Evolutionary conservation across 768 basidiomycete genomes (phyloP), one percentile per base, ranked within the genome.

Genomic region (Clavaria fumosa): DNA sequence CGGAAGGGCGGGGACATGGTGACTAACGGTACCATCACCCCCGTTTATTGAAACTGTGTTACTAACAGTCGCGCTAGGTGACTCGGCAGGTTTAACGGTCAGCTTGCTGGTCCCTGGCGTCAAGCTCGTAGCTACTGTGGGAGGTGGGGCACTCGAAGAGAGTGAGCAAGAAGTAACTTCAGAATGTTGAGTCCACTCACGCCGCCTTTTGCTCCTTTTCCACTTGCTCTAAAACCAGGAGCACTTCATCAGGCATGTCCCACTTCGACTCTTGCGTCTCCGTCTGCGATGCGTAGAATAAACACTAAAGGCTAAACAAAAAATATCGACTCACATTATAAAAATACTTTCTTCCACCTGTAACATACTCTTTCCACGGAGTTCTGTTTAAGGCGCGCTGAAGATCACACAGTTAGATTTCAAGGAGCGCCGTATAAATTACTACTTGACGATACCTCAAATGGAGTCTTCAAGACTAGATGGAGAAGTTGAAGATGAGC

Each of bases 331-430:
- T 30, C 41, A 84, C 85, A 53, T 90, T 80, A 46, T 88, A 86
- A 54, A 84, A 90, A 53, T 90, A 90, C 51, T 89, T 89, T 47
- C 88, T 62, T 20, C 86, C 89, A 36, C 83, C 82, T 2, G 85
- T 84, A 46, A 85, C 83, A 54, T 96, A 99, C 56, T 95, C 88
- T 53, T 93, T 95, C 91, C 91, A 97, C 58, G 75, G 72, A 9
- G 91, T 95, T 56, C 86, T 67, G 22, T 70, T 76, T 34, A 96
- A 61, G n/a, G 89, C 89, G 50, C 78, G 75, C 83, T 91, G 48
- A n/a, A n/a, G n/a, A n/a, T n/a, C n/a, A n/a, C n/a, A n/a, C n/a
- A n/a, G n/a, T n/a, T n/a, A n/a, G n/a, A n/a, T n/a, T n/a, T n/a
- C n/a, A n/a, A n/a, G n/a, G n/a, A n/a, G n/a, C n/a, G n/a, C 15